Evolutionary conservation across 2,329 filamentous ascomycete species (phyloP).

Genomic region (Trichophyton benhamiae): DNA sequence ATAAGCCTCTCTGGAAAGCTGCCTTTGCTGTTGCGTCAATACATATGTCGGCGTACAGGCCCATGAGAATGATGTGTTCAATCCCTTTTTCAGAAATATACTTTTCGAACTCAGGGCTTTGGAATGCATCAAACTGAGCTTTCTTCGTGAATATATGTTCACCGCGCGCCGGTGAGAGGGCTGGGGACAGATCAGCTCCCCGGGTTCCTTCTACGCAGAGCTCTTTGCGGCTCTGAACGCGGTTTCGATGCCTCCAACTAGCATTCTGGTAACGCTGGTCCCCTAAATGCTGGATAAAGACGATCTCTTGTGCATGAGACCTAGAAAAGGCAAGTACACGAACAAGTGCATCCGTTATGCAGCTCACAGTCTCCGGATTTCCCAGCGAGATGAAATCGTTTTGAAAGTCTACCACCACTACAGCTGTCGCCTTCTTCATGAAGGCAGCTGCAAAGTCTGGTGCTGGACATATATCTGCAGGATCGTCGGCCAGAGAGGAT

Average conservation of each 20-base stretch:
- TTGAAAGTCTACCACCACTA: conserved; percentile 2
- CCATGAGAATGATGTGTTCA: conserved; percentile 3
- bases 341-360: not conserved
- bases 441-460: not conserved
- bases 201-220: not conserved
- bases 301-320: not conserved
- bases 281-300: conserved; percentile 2
- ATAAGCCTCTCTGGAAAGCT: conserved; percentile 4
- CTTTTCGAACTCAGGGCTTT: not conserved
- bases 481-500: not conserved
- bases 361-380: not conserved
- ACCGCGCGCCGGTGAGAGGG: not conserved
- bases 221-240: not conserved
- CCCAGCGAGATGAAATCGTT: not conserved
- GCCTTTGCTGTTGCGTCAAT: conserved; percentile 3
- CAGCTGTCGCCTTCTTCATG: not conserved
- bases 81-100: conserved; percentile 2
- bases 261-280: not conserved
- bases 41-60: conserved; percentile 3
- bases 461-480: not conserved
- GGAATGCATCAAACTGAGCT: conserved; percentile 3
- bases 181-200: conserved; percentile 1
- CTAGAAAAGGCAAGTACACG: conserved; percentile 1
- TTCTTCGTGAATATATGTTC: conserved; percentile 1
- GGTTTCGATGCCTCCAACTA: conserved; percentile 1